These are phyloP conservation scores for Solanum ahanhuiri DNA, from an alignment of 257 asterid species.

Conservation along the genomic window DNA sequence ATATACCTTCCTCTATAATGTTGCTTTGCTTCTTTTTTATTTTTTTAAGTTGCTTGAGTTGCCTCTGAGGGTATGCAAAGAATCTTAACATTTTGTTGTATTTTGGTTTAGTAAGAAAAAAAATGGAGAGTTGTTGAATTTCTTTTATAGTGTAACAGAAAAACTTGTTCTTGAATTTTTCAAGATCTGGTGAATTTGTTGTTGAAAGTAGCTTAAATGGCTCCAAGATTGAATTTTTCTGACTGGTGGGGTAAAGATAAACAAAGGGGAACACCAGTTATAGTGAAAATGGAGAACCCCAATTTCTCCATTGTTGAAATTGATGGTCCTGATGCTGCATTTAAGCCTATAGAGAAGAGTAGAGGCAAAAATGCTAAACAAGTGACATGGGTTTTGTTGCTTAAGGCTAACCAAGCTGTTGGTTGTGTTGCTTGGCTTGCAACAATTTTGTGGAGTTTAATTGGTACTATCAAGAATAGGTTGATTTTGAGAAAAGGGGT, in stretches of 20 bases:
- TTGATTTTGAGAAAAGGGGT: constrained; percentile 38
- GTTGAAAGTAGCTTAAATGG: constrained; percentile 24
- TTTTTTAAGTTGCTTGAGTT: constrained; percentile 17
- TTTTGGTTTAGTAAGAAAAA: neutral
- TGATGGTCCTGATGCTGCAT: constrained; percentile 60
- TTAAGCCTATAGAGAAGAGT: constrained; percentile 46
- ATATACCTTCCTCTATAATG: constrained; percentile 47
- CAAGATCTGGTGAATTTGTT: neutral
- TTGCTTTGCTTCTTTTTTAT: constrained; percentile 9
- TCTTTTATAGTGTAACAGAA: neutral
- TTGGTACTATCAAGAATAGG: constrained; percentile 38
- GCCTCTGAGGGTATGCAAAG: constrained; percentile 46
- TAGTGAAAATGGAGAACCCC: constrained; percentile 62
- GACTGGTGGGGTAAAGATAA: constrained; percentile 36
- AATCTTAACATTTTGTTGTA: constrained; percentile 16
- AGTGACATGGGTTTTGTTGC: constrained; percentile 57
- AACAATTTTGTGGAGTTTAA: constrained; percentile 23
- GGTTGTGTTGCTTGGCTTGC: constrained; percentile 55
- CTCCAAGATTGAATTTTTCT: constrained; percentile 46
- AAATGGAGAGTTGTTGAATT: constrained; percentile 12
- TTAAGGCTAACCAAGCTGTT: constrained; percentile 57
- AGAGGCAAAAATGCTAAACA: constrained; percentile 60
- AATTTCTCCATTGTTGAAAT: constrained; percentile 60
- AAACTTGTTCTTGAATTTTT: neutral
- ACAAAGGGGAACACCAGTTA: constrained; percentile 42